Base-by-base conservation (phyloP, 352 stramenopile species). In the Globisporangium solare region DNA sequence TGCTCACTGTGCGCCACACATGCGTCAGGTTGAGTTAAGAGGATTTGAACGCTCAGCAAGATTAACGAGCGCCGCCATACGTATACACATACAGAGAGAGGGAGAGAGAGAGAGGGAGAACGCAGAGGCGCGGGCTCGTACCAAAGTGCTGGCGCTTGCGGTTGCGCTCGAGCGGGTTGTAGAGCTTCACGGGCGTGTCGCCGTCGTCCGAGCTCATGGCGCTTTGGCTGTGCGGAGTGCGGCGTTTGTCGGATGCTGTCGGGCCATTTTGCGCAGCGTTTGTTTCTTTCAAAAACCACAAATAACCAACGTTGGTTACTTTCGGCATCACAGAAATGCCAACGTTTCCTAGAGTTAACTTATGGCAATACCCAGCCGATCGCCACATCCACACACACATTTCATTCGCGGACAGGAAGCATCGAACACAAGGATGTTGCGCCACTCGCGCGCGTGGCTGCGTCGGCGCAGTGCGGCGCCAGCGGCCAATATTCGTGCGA, bases 91-190 rank as follows among this genome's bases (percentile, higher is more conserved):
- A 20, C 42, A 47, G 20, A 14, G 1, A 27, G 43, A n/a, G n/a
- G n/a, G n/a, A n/a, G n/a, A n/a, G n/a, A n/a, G n/a, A n/a, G n/a
- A n/a, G n/a, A n/a, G n/a, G n/a, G 13, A 42, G 3, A 12, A 2
- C 50, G 0, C 27, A 47, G 27, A 6, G 0, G 18, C 18, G 10
- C 27, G 27, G 27, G 27, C 10, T 10, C 10, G 42, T 45, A 89
- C 79, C 79, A 55, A 86, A 82, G 43, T 76, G 70, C 59, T 81
- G 68, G 20, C 74, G 78, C 61, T 87, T 88, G 64, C 69, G 71
- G 51, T 80, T 83, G 63, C 66, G 80, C 54, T 86, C 69, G 18
- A 91, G 71, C 51, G 78, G 61, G 71, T 59, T 88, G 71, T 91
- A 91, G 46, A 91, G 76, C 76, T 82, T 79, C 41, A 91, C 67